phyloP scores from a whole-genome alignment of 345 rosid species.

The Heritiera littoralis region DNA sequence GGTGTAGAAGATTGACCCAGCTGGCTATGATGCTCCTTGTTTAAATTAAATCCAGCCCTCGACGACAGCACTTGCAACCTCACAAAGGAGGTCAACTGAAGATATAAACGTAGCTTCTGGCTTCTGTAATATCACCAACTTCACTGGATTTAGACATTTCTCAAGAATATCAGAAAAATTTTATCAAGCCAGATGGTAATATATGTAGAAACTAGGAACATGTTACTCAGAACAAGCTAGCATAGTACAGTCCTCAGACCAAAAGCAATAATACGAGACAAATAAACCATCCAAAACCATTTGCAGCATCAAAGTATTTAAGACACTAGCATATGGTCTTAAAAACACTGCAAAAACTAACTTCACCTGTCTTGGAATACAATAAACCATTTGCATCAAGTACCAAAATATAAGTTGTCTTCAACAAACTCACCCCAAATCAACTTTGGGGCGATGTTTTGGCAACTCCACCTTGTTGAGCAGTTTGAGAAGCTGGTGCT shows the following conservation, averaged over 20 bases:
- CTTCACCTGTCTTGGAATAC: not conserved
- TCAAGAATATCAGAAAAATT: not conserved
- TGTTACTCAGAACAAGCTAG: not conserved
- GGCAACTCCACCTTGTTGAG: constrained; percentile 58
- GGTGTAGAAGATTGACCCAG: not conserved
- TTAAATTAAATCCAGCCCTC: not conserved
- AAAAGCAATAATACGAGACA: not conserved
- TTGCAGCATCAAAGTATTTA: not conserved
- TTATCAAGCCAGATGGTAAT: not conserved
- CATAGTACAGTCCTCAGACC: not conserved
- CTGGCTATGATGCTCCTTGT: not conserved
- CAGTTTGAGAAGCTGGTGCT: constrained; percentile 52
- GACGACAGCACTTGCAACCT: not conserved
- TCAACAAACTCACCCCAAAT: constrained; percentile 5
- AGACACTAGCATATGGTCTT: not conserved
- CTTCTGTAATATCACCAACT: too few species aligned
- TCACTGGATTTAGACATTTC: not conserved
- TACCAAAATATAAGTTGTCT: not conserved
- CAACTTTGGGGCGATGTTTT: constrained; percentile 71
- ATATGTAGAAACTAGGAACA: not conserved
- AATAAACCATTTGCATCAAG: not conserved
- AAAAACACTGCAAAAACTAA: not conserved
- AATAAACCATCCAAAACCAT: not conserved
- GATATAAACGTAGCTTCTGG: not conserved
- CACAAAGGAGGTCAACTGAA: not conserved